These are phyloP conservation scores for Corrigiola litoralis DNA, from an alignment of 179 eudicot species.

Conservation along the genomic window DNA sequence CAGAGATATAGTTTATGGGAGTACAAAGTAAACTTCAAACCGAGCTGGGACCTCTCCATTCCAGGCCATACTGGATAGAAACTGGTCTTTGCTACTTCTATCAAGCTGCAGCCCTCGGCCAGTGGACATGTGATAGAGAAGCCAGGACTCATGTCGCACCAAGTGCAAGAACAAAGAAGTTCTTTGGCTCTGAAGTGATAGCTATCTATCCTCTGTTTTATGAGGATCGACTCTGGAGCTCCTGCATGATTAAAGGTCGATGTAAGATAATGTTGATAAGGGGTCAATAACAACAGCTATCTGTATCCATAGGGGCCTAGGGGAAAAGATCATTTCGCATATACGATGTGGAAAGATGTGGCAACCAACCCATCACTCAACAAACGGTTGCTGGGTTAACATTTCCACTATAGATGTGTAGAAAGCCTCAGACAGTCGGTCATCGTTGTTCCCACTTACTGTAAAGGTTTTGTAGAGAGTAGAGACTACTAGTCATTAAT, in stretches of 20 bases:
- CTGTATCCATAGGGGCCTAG: slow-evolving; percentile 1
- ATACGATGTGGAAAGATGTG: no score
- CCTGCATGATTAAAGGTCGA: slow-evolving; percentile 1
- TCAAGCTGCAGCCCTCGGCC: slow-evolving; percentile 16
- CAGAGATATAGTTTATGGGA: slow-evolving; percentile 25
- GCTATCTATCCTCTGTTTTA: background rate
- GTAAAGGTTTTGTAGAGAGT: slow-evolving; percentile 19
- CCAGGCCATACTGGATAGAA: slow-evolving; percentile 14
- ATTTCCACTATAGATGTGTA: background rate
- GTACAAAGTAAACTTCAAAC: background rate
- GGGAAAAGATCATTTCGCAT: background rate
- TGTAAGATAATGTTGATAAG: slow-evolving; percentile 10
- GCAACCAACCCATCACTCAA: background rate
- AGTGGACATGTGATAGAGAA: background rate
- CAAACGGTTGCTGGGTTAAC: background rate
- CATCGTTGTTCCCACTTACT: slow-evolving; percentile 11
- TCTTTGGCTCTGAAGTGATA: background rate
- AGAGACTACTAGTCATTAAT: background rate
- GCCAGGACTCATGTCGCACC: background rate
- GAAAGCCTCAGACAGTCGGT: slow-evolving; percentile 14
- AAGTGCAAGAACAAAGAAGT: background rate
- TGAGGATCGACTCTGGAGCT: background rate
- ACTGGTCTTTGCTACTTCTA: background rate
- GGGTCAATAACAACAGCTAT: background rate
- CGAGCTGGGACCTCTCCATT: slow-evolving; percentile 9